Evolutionary conservation across 2,329 filamentous ascomycete genomes (phyloP), one percentile per base, ranked within the genome.

Genomic region (Huntiella omanensis): DNA sequence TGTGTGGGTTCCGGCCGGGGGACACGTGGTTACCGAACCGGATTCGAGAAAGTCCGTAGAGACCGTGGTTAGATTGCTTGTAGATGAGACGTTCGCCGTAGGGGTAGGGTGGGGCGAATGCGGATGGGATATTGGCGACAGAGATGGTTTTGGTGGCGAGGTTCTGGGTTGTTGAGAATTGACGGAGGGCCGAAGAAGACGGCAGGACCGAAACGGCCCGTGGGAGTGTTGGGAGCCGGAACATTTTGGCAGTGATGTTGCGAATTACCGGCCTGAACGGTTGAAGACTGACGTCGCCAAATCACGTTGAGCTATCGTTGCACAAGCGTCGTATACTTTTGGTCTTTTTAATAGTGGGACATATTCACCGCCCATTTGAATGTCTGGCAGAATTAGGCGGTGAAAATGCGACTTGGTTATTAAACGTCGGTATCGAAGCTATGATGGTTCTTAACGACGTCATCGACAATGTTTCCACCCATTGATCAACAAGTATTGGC

Each of bases 1-100:
- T 87, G 57, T 72, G 71, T 58, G 77, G 71, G 57, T 78, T 71
- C 55, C 76, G 70, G 54, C 71, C 66, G 39, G 75, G 76, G 33
- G 86, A 75, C 43, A 88, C 76, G 54, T 74, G 80, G 71, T 88
- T 86, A 59, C 83, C 83, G 62, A 81, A 85, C 43, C 77, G 81
- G 58, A 87, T 80, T 56, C 75, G 75, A 52, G 75, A 67, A 36
- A 63, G 63, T 54, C 79, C 83, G 64, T 83, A 85, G 6, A 86
- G 75, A 40, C 80, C 80, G 49, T 65, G 69, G 66, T 86, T 83
- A 54, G 79, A 77, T 62, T 91, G 83, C 64, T 88, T 87, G 70
- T 83, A 91, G 53, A 77, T 65, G 52, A 60, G 66, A 48, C 78
- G 73, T 46, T 73, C 70, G 42, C 82, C 82, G 62, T 83, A 79